These are phyloP conservation scores for Kuraishia floccosa DNA, from an alignment of 805 yeast species.

Conservation along the genomic window DNA sequence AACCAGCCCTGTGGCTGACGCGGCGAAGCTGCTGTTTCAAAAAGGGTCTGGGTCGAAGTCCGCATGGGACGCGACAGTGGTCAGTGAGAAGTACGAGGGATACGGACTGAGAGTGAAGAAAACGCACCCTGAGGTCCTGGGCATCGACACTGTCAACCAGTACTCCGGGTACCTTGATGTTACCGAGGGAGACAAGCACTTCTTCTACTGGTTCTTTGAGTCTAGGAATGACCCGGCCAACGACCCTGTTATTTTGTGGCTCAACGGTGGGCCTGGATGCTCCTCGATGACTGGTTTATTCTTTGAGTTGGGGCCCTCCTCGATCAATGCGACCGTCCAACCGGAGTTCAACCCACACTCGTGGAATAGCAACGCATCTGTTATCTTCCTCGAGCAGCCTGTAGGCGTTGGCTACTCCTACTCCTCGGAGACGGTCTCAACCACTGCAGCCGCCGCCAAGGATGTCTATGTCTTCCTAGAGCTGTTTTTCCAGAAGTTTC, in stretches of 20 bases:
- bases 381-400: constrained; percentile 90
- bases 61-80: neutral
- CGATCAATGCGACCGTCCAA: constrained; percentile 49
- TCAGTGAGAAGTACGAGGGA: constrained; percentile 21
- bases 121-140: constrained; percentile 35
- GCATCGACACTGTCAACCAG: constrained; percentile 56
- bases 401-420: constrained; percentile 87
- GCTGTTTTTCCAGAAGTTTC: constrained; percentile 76
- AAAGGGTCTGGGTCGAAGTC: no score
- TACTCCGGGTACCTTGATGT: constrained; percentile 66
- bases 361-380: constrained; percentile 88
- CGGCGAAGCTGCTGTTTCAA: no score
- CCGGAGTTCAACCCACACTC: constrained; percentile 76
- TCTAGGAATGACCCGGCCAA: constrained; percentile 77
- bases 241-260: constrained; percentile 82
- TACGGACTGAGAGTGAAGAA: constrained; percentile 38
- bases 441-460: constrained; percentile 73
- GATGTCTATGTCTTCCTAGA: constrained; percentile 82
- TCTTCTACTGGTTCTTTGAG: constrained; percentile 91
- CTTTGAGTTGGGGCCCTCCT: constrained; percentile 86
- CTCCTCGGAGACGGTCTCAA: constrained; percentile 49
- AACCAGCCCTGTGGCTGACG: neutral
- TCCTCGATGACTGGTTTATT: constrained; percentile 84
- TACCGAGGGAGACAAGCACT: constrained; percentile 64
- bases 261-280: constrained; percentile 96